Percentiles rank a stretch among this genome's conserved stretches.
Evolutionary conservation across 371 early-diverging fungal species (phyloP).

Genomic region (Mortierella sp.): DNA sequence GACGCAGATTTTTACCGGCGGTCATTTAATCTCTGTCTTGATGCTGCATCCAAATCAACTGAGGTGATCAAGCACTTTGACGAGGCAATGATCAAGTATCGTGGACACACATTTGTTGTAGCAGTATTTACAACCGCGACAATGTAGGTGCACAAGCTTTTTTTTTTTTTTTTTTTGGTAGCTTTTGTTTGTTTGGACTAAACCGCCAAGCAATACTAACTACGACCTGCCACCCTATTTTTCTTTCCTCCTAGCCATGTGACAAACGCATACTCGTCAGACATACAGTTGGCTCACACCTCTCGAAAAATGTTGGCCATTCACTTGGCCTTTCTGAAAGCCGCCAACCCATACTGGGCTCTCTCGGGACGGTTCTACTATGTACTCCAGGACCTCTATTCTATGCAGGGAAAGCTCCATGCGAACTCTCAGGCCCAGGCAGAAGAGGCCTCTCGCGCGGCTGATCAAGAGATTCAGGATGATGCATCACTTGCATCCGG

Average conservation of each 20-base stretch:
- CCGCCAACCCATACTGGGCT: constrained; percentile 4
- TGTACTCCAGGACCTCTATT: constrained; percentile 11
- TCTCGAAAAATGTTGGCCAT: background rate
- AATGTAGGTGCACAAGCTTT: background rate
- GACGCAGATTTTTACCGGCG: background rate
- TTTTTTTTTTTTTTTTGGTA: too few species aligned
- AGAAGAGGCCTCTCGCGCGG: too few species aligned
- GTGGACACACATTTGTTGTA: constrained; percentile 3
- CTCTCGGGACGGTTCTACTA: constrained; percentile 6
- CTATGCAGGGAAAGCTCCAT: background rate
- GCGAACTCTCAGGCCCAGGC: too few species aligned
- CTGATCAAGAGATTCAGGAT: too few species aligned
- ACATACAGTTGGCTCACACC: background rate
- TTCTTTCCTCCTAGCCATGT: background rate
- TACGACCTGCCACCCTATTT: background rate
- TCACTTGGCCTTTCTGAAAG: constrained; percentile 4
- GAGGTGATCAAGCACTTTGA: constrained; percentile 3
- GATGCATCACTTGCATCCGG: too few species aligned
- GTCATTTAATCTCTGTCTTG: constrained; percentile 1
- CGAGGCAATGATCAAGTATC: constrained; percentile 6
- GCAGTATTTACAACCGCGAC: constrained; percentile 4
- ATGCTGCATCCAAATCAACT: constrained; percentile 8
- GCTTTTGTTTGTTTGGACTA: too few species aligned
- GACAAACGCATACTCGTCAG: constrained; percentile 5
- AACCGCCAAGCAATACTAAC: too few species aligned